Evolutionary conservation across 2,329 filamentous ascomycete genomes (phyloP).

Genomic region (Cordyceps militaris): DNA sequence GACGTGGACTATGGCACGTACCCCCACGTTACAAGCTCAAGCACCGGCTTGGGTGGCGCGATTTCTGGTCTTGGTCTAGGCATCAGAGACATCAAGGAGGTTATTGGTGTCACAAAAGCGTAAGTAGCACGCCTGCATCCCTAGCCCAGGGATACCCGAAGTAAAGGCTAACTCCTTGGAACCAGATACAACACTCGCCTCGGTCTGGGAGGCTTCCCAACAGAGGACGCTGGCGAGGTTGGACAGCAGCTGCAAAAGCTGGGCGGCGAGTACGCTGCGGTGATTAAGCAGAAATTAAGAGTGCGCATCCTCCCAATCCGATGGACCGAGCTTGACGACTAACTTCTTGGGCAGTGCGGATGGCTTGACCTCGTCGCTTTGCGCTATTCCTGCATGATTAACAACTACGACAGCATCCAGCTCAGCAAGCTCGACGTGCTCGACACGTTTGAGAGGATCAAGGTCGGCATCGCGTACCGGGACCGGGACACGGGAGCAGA

Average conservation of each 20-base stretch:
- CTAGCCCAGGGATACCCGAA: no score
- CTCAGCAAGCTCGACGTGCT: slow-evolving; percentile 56
- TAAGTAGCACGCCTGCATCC: neutral
- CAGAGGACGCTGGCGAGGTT: slow-evolving; percentile 40
- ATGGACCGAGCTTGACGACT: neutral
- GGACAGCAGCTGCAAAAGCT: slow-evolving; percentile 30
- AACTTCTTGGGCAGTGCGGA: slow-evolving; percentile 22
- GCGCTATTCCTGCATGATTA: slow-evolving; percentile 54
- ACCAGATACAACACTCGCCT: slow-evolving; percentile 50
- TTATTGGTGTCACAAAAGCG: slow-evolving; percentile 57
- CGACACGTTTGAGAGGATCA: slow-evolving; percentile 64
- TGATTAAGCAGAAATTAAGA: neutral
- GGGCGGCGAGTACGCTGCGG: slow-evolving; percentile 3
- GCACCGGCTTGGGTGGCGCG: slow-evolving; percentile 22
- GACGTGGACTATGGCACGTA: slow-evolving; percentile 21
- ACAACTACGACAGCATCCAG: slow-evolving; percentile 52
- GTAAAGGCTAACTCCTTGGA: neutral
- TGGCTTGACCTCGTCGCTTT: slow-evolving; percentile 56
- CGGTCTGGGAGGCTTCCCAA: slow-evolving; percentile 56
- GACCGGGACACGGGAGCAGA: slow-evolving; percentile 22
- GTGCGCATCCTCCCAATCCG: neutral
- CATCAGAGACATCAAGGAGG: slow-evolving; percentile 48
- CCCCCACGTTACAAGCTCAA: slow-evolving; percentile 23
- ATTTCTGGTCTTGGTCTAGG: slow-evolving; percentile 26
- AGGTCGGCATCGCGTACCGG: slow-evolving; percentile 54